phyloP scores from a whole-genome alignment of 305 asterid genomes.

The Ajuga reptans region DNA sequence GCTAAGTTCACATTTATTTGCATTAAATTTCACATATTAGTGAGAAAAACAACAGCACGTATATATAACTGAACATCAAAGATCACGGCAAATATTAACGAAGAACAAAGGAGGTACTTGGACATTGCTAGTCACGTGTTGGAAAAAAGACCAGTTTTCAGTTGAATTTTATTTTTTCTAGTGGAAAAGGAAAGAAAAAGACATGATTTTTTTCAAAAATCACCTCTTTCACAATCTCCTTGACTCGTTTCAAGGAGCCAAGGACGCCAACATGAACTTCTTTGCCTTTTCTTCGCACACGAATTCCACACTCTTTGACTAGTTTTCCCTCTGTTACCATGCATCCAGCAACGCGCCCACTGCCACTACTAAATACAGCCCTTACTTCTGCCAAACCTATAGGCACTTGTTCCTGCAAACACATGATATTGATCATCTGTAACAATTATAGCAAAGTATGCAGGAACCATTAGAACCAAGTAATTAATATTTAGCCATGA shows the following conservation, averaged over 20 bases:
- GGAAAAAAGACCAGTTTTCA: too few relatives aligned
- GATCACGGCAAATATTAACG: background rate
- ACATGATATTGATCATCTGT: background rate
- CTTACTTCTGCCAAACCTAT: conserved; percentile 89
- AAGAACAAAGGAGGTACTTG: background rate
- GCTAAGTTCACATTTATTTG: background rate
- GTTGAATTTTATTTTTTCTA: background rate
- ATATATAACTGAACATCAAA: background rate
- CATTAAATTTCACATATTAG: background rate
- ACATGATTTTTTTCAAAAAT: conserved; percentile 12
- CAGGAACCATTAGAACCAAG: background rate
- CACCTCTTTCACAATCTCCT: conserved; percentile 96
- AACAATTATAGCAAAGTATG: background rate
- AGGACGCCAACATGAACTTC: conserved; percentile 67
- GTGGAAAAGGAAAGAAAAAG: background rate
- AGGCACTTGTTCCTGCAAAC: conserved; percentile 66
- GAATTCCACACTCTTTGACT: conserved; percentile 75
- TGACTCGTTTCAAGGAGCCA: conserved; percentile 75
- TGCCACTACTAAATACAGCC: conserved; percentile 93
- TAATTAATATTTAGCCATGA: background rate
- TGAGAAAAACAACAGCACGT: background rate
- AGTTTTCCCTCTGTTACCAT: conserved; percentile 90
- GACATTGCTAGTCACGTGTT: background rate
- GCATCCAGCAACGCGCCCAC: conserved; percentile 98
- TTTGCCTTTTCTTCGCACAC: conserved; percentile 70